Evolutionary conservation across 768 basidiomycete species (phyloP).

Genomic region (Russula foetens): DNA sequence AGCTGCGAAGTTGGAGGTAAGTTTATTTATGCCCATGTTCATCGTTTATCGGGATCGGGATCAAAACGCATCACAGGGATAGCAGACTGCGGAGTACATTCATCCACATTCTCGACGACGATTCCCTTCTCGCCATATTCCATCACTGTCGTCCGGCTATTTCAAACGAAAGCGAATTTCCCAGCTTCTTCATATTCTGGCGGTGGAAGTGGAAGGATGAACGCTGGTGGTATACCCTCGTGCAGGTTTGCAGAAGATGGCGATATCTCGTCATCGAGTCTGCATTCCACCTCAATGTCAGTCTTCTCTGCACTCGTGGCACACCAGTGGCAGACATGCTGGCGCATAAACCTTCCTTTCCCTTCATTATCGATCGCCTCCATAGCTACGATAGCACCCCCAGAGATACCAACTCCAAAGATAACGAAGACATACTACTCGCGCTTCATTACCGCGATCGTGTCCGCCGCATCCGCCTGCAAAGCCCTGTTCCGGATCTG

Average conservation of each 20-base stretch:
- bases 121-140: background rate
- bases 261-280: background rate
- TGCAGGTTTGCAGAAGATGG: background rate
- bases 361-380: background rate
- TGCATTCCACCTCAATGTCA: background rate
- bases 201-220: background rate
- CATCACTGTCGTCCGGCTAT: background rate
- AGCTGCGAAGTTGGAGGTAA: too few species aligned
- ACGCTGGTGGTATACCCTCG: constrained; percentile 1
- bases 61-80: too few species aligned
- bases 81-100: background rate
- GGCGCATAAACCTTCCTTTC: background rate
- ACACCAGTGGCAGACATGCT: background rate
- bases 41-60: too few species aligned
- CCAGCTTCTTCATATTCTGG: background rate
- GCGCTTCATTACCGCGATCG: background rate
- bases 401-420: background rate
- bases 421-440: background rate
- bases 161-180: background rate
- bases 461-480: background rate
- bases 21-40: too few species aligned
- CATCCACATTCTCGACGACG: background rate
- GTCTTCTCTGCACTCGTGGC: background rate
- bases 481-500: background rate
- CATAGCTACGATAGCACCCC: background rate